phyloP scores from a whole-genome alignment of 2,329 filamentous ascomycete genomes.

The Fusarium pseudograminearum region DNA sequence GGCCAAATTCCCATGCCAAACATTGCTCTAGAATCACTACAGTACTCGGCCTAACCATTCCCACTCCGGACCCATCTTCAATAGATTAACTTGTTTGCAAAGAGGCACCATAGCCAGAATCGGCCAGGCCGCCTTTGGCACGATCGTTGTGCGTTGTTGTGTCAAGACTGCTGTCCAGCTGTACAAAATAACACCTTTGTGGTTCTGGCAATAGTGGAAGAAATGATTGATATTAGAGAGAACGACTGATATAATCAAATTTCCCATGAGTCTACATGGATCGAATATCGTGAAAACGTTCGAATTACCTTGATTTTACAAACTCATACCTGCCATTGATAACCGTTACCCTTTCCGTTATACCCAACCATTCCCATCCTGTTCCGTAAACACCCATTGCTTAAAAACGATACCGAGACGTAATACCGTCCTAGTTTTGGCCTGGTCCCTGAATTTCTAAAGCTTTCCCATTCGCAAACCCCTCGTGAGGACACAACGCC shows the following conservation, averaged over 20 bases:
- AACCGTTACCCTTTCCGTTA: background rate
- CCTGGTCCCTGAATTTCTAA: slow-evolving; percentile 23
- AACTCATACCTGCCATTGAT: background rate
- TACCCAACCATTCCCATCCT: background rate
- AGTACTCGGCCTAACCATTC: slow-evolving; percentile 20
- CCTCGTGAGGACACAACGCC: slow-evolving; percentile 3
- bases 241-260: background rate
- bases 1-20: slow-evolving; percentile 22
- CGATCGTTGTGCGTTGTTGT: background rate
- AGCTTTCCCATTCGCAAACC: slow-evolving; percentile 15
- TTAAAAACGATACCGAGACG: slow-evolving; percentile 32
- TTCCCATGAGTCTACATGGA: background rate
- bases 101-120: background rate
- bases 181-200: background rate
- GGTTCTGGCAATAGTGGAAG: background rate
- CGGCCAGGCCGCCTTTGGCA: background rate
- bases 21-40: background rate
- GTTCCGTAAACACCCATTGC: slow-evolving; percentile 18
- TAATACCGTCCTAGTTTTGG: slow-evolving; percentile 34
- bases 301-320: slow-evolving; percentile 29
- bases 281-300: background rate
- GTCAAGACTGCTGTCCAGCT: background rate
- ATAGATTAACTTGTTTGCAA: background rate
- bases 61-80: slow-evolving; percentile 31
- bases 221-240: background rate